Evolutionary conservation across 2,329 filamentous ascomycete species (phyloP), one percentile per base, ranked within the genome.

Genomic region (Neofusicoccum sp.): DNA sequence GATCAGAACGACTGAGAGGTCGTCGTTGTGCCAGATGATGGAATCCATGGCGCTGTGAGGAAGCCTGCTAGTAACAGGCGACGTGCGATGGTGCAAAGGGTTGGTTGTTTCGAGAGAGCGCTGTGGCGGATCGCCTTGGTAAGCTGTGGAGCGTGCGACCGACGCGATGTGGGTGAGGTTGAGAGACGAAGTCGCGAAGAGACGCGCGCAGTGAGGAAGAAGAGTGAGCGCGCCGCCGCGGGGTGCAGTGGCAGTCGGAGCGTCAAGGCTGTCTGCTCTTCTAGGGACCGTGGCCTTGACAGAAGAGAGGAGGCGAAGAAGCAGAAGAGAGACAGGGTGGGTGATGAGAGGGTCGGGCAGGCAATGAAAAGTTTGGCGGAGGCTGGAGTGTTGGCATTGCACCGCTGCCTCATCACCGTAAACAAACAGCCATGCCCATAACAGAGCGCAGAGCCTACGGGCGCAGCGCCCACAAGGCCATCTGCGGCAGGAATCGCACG

Each of bases 1-100:
- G 56, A 92, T 72, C 28, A 91, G 71, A 24, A 84, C 77, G 58
- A 87, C 73, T 47, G 81, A 78, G 51, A 74, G 69, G 3, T 78
- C 75, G 1, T 72, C 66, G 64, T 80, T 85, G 62, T 81, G 77
- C 72, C 82, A 88, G 41, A 89, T 71, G 24, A 88, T 79, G 8
- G 67, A 26, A 58, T 65, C 33, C 59, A 61, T 61, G 16, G 1
- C 54, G 48, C 14, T 12, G 36, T 41, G 11, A 38, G 34, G 12
- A 61, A 12, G 14, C 34, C 8, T 9, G 34, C 34, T 38, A 8
- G 34, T 38, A 38, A 20, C 20, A 20, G 20, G 3, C 34, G 34
- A 38, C 8, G 9, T 38, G 34, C 8, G 34, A 38, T 38, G 34
- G 34, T 38, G 20, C 20, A 20, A 20, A 20, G 20, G 20, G 20